Conservation (phyloP, 2,329 filamentous ascomycete genomes). For the Paracoccidioides brasiliensis region DNA sequence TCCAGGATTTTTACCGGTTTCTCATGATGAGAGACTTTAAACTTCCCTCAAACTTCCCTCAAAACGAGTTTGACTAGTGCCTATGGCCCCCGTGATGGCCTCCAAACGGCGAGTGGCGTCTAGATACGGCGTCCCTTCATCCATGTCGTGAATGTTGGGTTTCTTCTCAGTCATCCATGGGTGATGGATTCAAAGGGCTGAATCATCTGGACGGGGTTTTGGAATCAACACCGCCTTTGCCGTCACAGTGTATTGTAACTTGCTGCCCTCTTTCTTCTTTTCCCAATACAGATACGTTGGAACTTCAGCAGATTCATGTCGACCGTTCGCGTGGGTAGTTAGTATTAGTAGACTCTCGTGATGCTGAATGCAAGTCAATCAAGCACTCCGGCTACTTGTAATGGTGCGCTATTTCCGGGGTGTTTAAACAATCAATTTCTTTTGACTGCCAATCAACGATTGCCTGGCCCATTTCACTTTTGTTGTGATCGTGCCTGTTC, state of each 20-base stretch:
- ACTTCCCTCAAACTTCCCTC: too few relatives aligned
- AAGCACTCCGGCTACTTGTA: not conserved
- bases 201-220: not conserved
- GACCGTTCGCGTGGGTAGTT: not conserved
- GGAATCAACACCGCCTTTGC: too few relatives aligned
- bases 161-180: not conserved
- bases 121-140: not conserved
- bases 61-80: not conserved
- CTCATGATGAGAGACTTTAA: too few relatives aligned
- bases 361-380: not conserved
- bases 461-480: not conserved
- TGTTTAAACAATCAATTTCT: not conserved
- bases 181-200: not conserved
- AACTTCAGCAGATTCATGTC: not conserved
- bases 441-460: not conserved
- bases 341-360: not conserved
- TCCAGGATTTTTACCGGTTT: too few relatives aligned
- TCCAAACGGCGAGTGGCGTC: not conserved
- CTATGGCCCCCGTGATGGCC: not conserved
- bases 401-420: not conserved
- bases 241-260: not conserved
- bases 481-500: not conserved
- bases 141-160: not conserved
- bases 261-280: too few relatives aligned
- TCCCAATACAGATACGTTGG: not conserved